Evolutionary conservation across 768 basidiomycete genomes (phyloP), one percentile per base, ranked within the genome.

Genomic region (Phlebiopsis gigantea): DNA sequence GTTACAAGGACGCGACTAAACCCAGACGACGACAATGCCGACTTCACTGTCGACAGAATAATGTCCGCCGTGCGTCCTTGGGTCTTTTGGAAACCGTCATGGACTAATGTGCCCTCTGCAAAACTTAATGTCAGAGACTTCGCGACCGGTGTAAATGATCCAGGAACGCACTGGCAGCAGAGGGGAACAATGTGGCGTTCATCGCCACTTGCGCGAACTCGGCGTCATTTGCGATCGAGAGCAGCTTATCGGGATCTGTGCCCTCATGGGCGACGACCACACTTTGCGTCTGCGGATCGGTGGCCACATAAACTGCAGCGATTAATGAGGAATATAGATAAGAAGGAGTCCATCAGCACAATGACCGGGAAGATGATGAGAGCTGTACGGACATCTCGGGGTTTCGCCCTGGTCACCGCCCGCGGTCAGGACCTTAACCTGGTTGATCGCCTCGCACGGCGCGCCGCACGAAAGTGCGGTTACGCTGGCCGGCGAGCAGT

Each of bases 151-250:
- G 17, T 39, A 39, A 39, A 39, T 39, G 8, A 3, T 39, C 34
- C 12, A 39, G 34, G 34, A 39, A 58, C 64, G 4, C 50, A 65
- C 65, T 52, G 5, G 58, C 53, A 8, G 66, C 57, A 21, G 56
- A 19, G 5, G 66, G 64, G 66, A 84, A 84, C 24, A 78, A 72
- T 1, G 71, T 66, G 1, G 73, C 15, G 60, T 78, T 58, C 47
- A 79, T 56, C 34, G 21, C 52, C 15, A 60, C 62, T 43, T 65
- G 63, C 19, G 21, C 31, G 54, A 67, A 58, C 59, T 67, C 55
- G 25, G 61, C 41, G 47, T 67, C 64, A 44, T 67, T 67, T 15
- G 63, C 61, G 44, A 63, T 59, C 28, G 66, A 67, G 28, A 67
- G 57, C 45, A 68, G 45, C 7, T 70, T 58, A 12, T 59, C 25